phyloP scores from a whole-genome alignment of 2,329 filamentous ascomycete genomes.

The Daldinia sp. region DNA sequence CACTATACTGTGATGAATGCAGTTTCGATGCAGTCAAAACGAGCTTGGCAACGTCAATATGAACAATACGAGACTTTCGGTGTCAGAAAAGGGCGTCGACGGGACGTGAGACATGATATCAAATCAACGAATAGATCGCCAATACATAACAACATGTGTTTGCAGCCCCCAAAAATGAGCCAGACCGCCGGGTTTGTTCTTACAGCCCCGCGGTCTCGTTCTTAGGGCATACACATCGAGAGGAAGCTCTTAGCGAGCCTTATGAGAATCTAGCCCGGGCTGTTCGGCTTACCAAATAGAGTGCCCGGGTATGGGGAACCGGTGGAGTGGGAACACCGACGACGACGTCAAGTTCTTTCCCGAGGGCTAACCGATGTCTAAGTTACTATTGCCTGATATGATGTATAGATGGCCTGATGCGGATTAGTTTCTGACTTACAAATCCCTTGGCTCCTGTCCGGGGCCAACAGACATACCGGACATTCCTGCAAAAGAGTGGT shows the following conservation, averaged over 20 bases:
- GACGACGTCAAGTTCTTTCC: constrained; percentile 20
- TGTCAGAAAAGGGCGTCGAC: constrained; percentile 18
- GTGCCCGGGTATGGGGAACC: constrained; percentile 5
- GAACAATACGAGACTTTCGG: constrained; percentile 19
- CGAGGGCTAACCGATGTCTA: constrained; percentile 9
- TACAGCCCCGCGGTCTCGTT: constrained; percentile 26
- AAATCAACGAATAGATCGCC: constrained; percentile 30
- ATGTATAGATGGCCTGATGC: constrained; percentile 15
- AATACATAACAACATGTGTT: constrained; percentile 24
- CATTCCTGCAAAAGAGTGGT: constrained; percentile 7
- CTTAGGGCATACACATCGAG: constrained; percentile 13
- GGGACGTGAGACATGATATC: constrained; percentile 9
- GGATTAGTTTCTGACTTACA: constrained; percentile 10
- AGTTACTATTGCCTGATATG: background rate
- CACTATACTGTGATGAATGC: background rate
- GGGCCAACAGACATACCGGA: constrained; percentile 19
- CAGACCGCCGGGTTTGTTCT: constrained; percentile 31
- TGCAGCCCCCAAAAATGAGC: constrained; percentile 28
- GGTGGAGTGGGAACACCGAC: constrained; percentile 29
- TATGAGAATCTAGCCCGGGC: constrained; percentile 15
- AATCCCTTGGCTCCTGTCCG: constrained; percentile 18
- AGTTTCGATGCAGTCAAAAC: background rate
- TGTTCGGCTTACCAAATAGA: constrained; percentile 31
- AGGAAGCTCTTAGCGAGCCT: constrained; percentile 14
- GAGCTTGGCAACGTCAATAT: constrained; percentile 9